phyloP scores from a whole-genome alignment of 208 protist species.

The Herpetomonas samuelpessoai region DNA sequence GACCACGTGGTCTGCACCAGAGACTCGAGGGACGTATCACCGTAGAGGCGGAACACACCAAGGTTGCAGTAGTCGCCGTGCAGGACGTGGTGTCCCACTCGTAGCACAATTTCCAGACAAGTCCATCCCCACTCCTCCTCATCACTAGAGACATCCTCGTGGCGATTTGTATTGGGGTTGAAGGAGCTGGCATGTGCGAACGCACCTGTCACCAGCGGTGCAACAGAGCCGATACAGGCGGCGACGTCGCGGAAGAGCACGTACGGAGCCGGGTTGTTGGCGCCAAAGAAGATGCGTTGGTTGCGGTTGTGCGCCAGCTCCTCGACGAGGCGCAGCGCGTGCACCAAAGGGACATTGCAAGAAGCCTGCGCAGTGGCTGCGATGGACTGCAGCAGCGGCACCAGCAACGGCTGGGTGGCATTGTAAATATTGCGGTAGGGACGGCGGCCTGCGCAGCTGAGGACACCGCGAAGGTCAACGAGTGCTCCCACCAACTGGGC shows the following conservation, averaged over 20 bases:
- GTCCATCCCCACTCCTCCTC: slow-evolving; percentile 56
- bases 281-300: slow-evolving; percentile 37
- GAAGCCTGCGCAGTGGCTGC: slow-evolving; percentile 12
- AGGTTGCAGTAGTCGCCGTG: slow-evolving; percentile 62
- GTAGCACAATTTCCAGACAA: slow-evolving; percentile 30
- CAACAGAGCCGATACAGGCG: slow-evolving; percentile 11
- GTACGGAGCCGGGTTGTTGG: slow-evolving; percentile 17
- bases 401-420: slow-evolving; percentile 24
- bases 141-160: slow-evolving; percentile 4
- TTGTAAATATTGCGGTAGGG: slow-evolving; percentile 31
- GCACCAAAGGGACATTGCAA: slow-evolving; percentile 12
- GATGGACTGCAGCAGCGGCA: slow-evolving; percentile 17
- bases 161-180: not conserved
- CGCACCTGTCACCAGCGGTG: slow-evolving; percentile 5
- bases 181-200: slow-evolving; percentile 2
- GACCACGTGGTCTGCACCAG: slow-evolving; percentile 38
- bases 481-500: slow-evolving; percentile 12
- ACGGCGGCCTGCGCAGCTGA: slow-evolving; percentile 31
- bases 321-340: slow-evolving; percentile 29
- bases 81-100: slow-evolving; percentile 36
- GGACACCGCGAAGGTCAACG: slow-evolving; percentile 35
- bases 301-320: slow-evolving; percentile 36
- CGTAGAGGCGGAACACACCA: slow-evolving; percentile 46
- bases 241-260: slow-evolving; percentile 28
- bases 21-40: slow-evolving; percentile 27